These are phyloP conservation scores for Candida easanensis DNA, from an alignment of 805 yeast species.

Conservation along the genomic window DNA sequence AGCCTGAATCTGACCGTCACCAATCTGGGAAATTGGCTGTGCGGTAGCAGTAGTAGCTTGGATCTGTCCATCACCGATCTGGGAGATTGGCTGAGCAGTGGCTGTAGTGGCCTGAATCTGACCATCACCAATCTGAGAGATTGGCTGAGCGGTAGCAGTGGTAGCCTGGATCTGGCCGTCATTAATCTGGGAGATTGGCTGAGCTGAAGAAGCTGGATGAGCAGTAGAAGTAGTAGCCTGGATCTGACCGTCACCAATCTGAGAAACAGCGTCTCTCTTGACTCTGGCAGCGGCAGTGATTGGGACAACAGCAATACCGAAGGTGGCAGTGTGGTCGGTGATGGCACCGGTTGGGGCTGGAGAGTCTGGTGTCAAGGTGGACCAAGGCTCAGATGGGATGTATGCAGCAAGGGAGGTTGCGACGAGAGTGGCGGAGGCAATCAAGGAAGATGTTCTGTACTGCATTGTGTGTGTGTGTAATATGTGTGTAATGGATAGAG, in stretches of 20 bases:
- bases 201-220: conserved; percentile 30
- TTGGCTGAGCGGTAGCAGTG: conserved; percentile 10
- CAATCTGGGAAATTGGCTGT: conserved; percentile 27
- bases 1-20: conserved; percentile 56
- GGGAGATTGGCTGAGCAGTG: conserved; percentile 33
- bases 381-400: conserved; percentile 55
- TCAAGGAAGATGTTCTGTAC: conserved; percentile 35
- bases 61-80: conserved; percentile 47
- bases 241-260: conserved; percentile 62
- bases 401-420: conserved; percentile 56
- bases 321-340: conserved; percentile 35
- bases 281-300: conserved; percentile 29
- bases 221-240: conserved; percentile 43
- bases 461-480: conserved; percentile 32
- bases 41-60: conserved; percentile 30
- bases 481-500: background rate
- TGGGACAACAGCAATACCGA: conserved; percentile 43
- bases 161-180: conserved; percentile 24
- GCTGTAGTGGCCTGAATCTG: conserved; percentile 33
- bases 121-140: conserved; percentile 30
- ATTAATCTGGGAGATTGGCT: conserved; percentile 26
- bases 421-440: conserved; percentile 42
- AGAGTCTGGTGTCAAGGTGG: conserved; percentile 40
- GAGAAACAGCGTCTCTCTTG: conserved; percentile 45
- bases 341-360: conserved; percentile 36